Conservation (phyloP, 2,329 filamentous ascomycete species). For the Chrysoporthe austroafricana region DNA sequence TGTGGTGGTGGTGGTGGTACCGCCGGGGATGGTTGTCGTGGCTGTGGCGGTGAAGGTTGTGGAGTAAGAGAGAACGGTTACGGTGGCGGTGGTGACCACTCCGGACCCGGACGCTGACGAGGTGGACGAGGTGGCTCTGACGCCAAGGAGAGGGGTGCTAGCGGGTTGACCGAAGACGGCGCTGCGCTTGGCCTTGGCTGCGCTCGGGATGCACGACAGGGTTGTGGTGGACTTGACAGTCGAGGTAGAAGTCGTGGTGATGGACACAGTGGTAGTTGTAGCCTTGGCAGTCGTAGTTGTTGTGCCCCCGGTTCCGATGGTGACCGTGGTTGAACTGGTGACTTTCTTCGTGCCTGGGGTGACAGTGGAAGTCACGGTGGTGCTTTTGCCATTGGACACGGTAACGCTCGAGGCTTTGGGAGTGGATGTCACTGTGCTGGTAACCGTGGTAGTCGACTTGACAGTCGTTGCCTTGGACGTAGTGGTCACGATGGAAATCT, state of each 20-base stretch:
- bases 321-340: constrained; percentile 37
- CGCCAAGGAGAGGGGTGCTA: neutral
- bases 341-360: constrained; percentile 36
- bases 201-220: constrained; percentile 24
- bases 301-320: constrained; percentile 23
- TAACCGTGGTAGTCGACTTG: constrained; percentile 3
- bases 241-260: constrained; percentile 31
- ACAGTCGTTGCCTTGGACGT: constrained; percentile 13
- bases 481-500: constrained; percentile 1
- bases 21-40: neutral
- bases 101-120: neutral
- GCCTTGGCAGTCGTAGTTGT: constrained; percentile 28
- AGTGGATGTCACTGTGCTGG: neutral
- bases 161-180: neutral
- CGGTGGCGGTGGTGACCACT: neutral
- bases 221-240: constrained; percentile 31
- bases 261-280: constrained; percentile 25
- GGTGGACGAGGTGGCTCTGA: constrained; percentile 3
- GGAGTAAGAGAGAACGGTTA: constrained; percentile 5
- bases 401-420: neutral
- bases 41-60: constrained; percentile 2
- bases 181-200: constrained; percentile 14
- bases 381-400: neutral
- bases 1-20: neutral
- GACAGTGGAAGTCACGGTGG: constrained; percentile 28